These are phyloP conservation scores for Plasmodium vivax DNA, from an alignment of 169 alveolate genomes.

Conservation along the genomic window DNA sequence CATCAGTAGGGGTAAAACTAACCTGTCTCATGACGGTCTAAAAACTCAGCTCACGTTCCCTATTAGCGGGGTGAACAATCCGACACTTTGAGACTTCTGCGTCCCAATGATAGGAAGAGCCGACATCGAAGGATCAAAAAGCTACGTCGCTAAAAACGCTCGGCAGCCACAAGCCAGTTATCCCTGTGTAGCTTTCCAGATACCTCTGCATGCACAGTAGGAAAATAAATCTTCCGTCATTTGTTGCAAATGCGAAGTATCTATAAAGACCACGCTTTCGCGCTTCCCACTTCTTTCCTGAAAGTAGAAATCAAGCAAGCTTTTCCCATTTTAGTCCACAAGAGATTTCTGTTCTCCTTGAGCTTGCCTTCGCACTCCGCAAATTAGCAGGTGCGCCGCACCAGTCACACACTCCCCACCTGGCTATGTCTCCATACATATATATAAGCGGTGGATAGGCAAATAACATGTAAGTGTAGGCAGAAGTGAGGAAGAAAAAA, in stretches of 20 bases:
- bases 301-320: no score
- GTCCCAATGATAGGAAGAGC: slow-evolving; percentile 7
- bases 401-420: slow-evolving; percentile 97
- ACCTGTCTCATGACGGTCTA: not conserved
- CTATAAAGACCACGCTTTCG: no score
- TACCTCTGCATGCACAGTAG: no score
- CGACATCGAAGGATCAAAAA: not conserved
- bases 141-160: not conserved
- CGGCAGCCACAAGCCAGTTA: not conserved
- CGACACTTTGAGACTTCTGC: slow-evolving; percentile 8
- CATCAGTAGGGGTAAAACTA: not conserved
- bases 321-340: no score
- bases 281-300: no score
- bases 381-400: no score
- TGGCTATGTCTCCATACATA: slow-evolving; percentile 91
- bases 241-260: no score
- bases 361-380: not conserved
- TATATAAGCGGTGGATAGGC: no score
- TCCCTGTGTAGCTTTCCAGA: not conserved
- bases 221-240: no score
- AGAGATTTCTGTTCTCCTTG: slow-evolving; percentile 4
- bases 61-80: not conserved
- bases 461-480: no score
- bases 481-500: no score
- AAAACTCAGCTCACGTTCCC: not conserved